phyloP scores from a whole-genome alignment of 2,329 filamentous ascomycete genomes.

The Phialocephala sp. region DNA sequence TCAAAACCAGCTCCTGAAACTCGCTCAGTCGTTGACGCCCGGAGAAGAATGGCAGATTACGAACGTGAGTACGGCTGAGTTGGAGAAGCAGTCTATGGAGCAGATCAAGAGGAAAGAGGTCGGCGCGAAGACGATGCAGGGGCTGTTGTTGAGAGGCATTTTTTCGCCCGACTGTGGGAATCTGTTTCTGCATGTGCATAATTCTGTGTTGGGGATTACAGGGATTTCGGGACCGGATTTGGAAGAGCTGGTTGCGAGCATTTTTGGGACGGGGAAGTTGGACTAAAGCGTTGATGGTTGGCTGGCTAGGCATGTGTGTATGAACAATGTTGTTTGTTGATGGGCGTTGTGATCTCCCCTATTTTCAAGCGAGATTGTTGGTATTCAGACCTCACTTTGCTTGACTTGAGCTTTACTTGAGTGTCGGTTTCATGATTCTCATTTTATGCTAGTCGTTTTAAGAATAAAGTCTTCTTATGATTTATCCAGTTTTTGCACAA shows the following conservation, averaged over 20 bases:
- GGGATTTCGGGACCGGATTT: slow-evolving; percentile 48
- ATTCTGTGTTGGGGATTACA: slow-evolving; percentile 50
- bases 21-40: slow-evolving; percentile 42
- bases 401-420: not conserved
- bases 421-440: not conserved
- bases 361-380: not conserved
- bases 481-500: not conserved
- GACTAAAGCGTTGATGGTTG: not conserved
- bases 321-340: not conserved
- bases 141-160: slow-evolving; percentile 44
- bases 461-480: not conserved
- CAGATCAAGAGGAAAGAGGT: slow-evolving; percentile 29
- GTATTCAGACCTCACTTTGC: not conserved
- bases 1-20: slow-evolving; percentile 48
- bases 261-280: slow-evolving; percentile 26
- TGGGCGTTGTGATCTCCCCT: slow-evolving; percentile 3
- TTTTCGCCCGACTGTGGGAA: slow-evolving; percentile 42
- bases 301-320: not conserved
- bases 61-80: slow-evolving; percentile 27
- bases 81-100: slow-evolving; percentile 31
- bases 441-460: not conserved
- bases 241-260: slow-evolving; percentile 40
- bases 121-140: slow-evolving; percentile 40
- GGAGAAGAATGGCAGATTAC: slow-evolving; percentile 38
- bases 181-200: slow-evolving; percentile 47